phyloP scores from a whole-genome alignment of 2,329 filamentous ascomycete genomes.

The Alternaria gaisen region DNA sequence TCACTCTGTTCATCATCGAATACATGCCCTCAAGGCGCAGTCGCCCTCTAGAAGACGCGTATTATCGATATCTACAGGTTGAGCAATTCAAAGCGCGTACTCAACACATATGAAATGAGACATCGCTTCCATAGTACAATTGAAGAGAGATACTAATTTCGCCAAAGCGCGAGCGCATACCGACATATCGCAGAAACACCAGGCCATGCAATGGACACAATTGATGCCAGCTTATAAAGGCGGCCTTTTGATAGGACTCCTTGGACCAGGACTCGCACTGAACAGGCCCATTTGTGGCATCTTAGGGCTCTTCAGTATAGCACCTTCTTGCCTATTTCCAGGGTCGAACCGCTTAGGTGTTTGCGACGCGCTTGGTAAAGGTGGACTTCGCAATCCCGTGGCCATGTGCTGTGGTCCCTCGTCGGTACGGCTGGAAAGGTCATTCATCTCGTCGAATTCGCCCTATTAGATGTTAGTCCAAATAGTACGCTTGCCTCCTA shows the following conservation, averaged over 20 bases:
- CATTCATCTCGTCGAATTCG: constrained; percentile 46
- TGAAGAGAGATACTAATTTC: background rate
- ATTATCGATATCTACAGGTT: background rate
- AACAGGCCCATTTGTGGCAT: constrained; percentile 44
- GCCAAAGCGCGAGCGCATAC: background rate
- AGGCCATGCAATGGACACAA: constrained; percentile 16
- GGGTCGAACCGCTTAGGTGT: constrained; percentile 19
- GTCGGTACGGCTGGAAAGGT: constrained; percentile 33
- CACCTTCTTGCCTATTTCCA: constrained; percentile 22
- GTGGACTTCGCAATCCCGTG: constrained; percentile 35
- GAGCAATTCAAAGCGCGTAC: background rate
- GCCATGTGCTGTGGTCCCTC: constrained; percentile 22
- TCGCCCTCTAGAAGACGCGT: background rate
- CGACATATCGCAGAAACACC: constrained; percentile 9
- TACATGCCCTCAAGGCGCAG: background rate
- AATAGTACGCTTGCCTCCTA: background rate
- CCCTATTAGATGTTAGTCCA: constrained; percentile 12
- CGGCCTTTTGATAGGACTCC: constrained; percentile 37
- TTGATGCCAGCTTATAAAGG: constrained; percentile 21
- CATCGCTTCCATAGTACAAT: background rate
- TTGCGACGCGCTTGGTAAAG: constrained; percentile 20
- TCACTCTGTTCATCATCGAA: background rate
- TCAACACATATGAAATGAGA: constrained; percentile 2
- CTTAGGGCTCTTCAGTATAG: constrained; percentile 26
- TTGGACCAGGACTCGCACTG: constrained; percentile 35